Base-by-base conservation (phyloP, 2,329 filamentous ascomycete genomes). In the Cytospora schulzeri region DNA sequence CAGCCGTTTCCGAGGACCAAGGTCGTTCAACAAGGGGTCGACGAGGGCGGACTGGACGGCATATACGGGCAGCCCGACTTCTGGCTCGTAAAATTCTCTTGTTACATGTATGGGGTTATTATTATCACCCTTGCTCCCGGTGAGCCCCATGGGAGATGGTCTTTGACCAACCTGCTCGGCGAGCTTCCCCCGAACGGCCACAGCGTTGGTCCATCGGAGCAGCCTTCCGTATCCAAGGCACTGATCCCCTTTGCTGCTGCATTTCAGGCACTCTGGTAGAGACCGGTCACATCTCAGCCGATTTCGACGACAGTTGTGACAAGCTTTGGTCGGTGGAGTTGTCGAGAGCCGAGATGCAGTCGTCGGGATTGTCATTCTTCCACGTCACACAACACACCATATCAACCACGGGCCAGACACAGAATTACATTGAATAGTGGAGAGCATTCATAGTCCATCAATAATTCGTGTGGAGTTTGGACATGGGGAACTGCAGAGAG, bases 251-350 rank as follows among this genome's bases (percentile, higher is more conserved):
- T 81, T 78, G 69, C 77, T 78, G 61, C 77, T 74, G 73, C 86
- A 88, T 76, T 88, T 88, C 70, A 83, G 80, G 73, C 86, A 88
- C 64, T 75, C 78, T 29, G 86, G 86, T 57, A 82, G 76, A 38
- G 85, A 87, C 66, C 83, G 80, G 74, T 89, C 86, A 74, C 86
- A 89, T 70, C 85, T 84, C 73, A 85, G 80, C 69, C 86, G 82
- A 71, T 81, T 81, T 64, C 81, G 82, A 66, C 85, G 84, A 74
- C 86, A 88, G 75, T 87, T 88, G 75, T 88, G 84, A 73, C 86
- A 88, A 66, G 82, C 71, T 70, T 80, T 82, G 73, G 73, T 69
- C 53, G 71, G 69, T 28, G 59, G 57, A 17, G 52, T 26, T 22
- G 31, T 35, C 28, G 62, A 28, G 26, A 22, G 53, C 52, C 61